Conservation (phyloP, 106 monocot genomes). For the Cymbidium sinense region DNA sequence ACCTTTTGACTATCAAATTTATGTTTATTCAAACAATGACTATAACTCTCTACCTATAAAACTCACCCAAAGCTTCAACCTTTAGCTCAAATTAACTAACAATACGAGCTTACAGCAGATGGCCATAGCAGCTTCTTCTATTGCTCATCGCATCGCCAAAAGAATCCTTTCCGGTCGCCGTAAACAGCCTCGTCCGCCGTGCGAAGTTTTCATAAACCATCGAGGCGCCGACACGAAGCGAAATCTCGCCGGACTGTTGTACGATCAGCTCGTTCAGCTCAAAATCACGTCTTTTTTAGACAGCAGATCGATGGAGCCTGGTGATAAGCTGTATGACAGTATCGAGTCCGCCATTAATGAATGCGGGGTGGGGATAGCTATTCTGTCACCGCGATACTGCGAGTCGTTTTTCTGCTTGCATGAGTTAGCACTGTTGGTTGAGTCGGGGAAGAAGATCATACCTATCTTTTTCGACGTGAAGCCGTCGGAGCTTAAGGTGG, state of each 20-base stretch:
- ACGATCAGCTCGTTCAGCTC: slow-evolving; percentile 29
- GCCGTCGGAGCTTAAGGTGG: slow-evolving; percentile 26
- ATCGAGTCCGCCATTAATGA: slow-evolving; percentile 20
- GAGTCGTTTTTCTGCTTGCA: slow-evolving; percentile 54
- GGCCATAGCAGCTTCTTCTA: not conserved
- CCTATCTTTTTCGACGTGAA: slow-evolving; percentile 52
- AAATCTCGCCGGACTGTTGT: slow-evolving; percentile 35
- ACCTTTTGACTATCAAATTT: not conserved
- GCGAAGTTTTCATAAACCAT: slow-evolving; percentile 15
- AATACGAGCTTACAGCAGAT: not conserved
- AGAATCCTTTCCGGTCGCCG: not conserved
- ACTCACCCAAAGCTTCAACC: not conserved
- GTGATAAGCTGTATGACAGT: slow-evolving; percentile 35
- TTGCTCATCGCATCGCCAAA: not conserved
- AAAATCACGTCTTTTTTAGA: slow-evolving; percentile 37
- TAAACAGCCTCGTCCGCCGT: not conserved
- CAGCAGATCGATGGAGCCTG: slow-evolving; percentile 41
- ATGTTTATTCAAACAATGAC: not conserved
- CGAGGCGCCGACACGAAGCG: slow-evolving; percentile 45
- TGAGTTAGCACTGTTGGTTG: slow-evolving; percentile 44
- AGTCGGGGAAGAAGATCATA: slow-evolving; percentile 39
- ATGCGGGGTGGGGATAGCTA: slow-evolving; percentile 36
- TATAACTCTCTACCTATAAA: not conserved
- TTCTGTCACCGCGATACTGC: slow-evolving; percentile 48
- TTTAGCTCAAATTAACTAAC: not conserved